Conservation (phyloP, 169 alveolate genomes). For the Cytauxzoon felis region DNA sequence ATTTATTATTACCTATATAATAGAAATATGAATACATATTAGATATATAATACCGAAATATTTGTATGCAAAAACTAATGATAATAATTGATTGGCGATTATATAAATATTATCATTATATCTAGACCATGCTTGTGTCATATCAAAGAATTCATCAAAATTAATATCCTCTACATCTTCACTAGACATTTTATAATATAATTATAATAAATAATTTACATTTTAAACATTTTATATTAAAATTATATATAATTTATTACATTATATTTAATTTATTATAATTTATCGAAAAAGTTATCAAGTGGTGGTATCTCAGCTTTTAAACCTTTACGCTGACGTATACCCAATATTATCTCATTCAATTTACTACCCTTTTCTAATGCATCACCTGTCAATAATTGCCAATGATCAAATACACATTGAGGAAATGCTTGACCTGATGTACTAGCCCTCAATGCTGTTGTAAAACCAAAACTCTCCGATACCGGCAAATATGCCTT, state of each 20-base stretch:
- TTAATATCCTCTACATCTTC: too few species aligned
- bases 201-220: too few species aligned
- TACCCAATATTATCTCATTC: slow-evolving; percentile 87
- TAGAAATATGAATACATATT: too few species aligned
- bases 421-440: slow-evolving; percentile 99
- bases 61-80: slow-evolving; percentile 46
- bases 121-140: slow-evolving; percentile 58
- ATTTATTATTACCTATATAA: slow-evolving; percentile 15
- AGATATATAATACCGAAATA: slow-evolving; percentile 25
- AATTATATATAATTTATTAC: neutral
- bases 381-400: slow-evolving; percentile 92
- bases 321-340: slow-evolving; percentile 97
- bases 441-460: slow-evolving; percentile 97
- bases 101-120: slow-evolving; percentile 55
- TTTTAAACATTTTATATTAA: neutral
- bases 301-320: slow-evolving; percentile 95
- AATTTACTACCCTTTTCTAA: slow-evolving; percentile 95
- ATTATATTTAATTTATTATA: slow-evolving; percentile 68
- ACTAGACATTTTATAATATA: neutral
- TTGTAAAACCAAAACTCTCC: slow-evolving; percentile 99
- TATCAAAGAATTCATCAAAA: slow-evolving; percentile 22
- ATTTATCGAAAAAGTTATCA: slow-evolving; percentile 94
- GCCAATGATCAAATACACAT: slow-evolving; percentile 99
- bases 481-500: slow-evolving; percentile 99
- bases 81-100: slow-evolving; percentile 45